These are phyloP conservation scores for Epichloe gansuensis DNA, from an alignment of 2,329 filamentous ascomycete genomes.

Conservation along the genomic window DNA sequence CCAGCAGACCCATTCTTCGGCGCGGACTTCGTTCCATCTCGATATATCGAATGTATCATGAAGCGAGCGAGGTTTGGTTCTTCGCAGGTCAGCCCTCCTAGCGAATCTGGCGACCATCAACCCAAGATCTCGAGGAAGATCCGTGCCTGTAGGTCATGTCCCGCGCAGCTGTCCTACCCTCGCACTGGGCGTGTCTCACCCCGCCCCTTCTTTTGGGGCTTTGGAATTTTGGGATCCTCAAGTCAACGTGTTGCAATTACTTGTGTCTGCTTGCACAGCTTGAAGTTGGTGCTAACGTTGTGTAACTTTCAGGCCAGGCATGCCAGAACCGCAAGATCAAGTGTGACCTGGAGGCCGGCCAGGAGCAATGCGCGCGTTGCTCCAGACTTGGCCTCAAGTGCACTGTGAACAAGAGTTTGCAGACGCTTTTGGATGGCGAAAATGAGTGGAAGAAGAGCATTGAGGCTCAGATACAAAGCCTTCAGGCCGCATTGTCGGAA, in stretches of 20 bases:
- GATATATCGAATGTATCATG: conserved; percentile 7
- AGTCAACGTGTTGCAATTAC: not conserved
- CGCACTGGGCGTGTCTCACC: not conserved
- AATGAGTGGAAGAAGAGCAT: conserved; percentile 27
- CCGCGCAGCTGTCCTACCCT: not conserved
- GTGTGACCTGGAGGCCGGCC: conserved; percentile 34
- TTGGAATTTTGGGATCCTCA: not conserved
- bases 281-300: not conserved
- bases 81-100: conserved; percentile 9
- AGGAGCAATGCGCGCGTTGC: conserved; percentile 35
- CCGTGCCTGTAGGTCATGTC: conserved; percentile 16
- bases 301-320: conserved; percentile 20
- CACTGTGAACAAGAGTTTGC: conserved; percentile 41
- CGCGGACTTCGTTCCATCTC: conserved; percentile 6
- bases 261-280: not conserved
- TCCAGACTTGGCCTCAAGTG: conserved; percentile 35
- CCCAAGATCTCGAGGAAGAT: conserved; percentile 21
- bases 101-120: conserved; percentile 7
- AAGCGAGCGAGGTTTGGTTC: conserved; percentile 12
- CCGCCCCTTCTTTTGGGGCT: not conserved
- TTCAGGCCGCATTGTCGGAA: conserved; percentile 16
- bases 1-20: conserved; percentile 20
- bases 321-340: conserved; percentile 43
- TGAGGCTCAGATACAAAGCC: conserved; percentile 14
- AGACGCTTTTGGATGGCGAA: conserved; percentile 41